Base-by-base conservation (phyloP, 352 stramenopile genomes). In the Phytopythium oedochilum region DNA sequence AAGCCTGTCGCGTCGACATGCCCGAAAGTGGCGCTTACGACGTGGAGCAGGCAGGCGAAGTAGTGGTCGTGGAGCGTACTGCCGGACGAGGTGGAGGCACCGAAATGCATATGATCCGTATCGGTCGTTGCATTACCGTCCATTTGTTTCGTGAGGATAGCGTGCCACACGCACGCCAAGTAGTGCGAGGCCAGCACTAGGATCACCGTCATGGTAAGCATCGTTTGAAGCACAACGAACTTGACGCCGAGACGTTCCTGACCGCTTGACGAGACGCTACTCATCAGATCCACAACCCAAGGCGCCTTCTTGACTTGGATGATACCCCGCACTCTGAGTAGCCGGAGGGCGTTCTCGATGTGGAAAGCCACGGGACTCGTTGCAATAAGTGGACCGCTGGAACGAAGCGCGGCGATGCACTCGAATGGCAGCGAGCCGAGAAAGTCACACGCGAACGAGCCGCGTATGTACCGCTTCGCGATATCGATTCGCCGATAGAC, bases 81-180 rank as follows among this genome's bases (percentile, higher is more conserved):
- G 5, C 25, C 18, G 5, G 17, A 8, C 8, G 23, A 12, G 9
- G 10, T 5, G 22, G 15, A 2, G 4, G 10, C 23, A 14, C 15
- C n/a, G 15, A 55, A 17, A n/a, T 8, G 17, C 23, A 22, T 18
- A 22, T 6, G 17, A 6, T 4, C 48, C 2, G 10, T 6, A 1
- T 23, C 20, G 3, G 25, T 14, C 25, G 29, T 4, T 0, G 8
- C 7, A 6, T 11, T 6, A 2, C 2, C 17, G 0, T 14, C 3
- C 3, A 23, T 9, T 25, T 47, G 14, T 28, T 35, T 10, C 5
- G 12, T 28, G 7, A 32, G 1, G 34, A 55, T 43, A 3, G 23
- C 25, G 35, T 55, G 25, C 49, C 49, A 47, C 12, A 46, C 18
- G 17, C 49, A 55, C 12, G 49, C 26, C 15, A 55, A 45, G 22